These are phyloP conservation scores for Cytospora schulzeri DNA, from an alignment of 2,329 filamentous ascomycete species.

Conservation along the genomic window DNA sequence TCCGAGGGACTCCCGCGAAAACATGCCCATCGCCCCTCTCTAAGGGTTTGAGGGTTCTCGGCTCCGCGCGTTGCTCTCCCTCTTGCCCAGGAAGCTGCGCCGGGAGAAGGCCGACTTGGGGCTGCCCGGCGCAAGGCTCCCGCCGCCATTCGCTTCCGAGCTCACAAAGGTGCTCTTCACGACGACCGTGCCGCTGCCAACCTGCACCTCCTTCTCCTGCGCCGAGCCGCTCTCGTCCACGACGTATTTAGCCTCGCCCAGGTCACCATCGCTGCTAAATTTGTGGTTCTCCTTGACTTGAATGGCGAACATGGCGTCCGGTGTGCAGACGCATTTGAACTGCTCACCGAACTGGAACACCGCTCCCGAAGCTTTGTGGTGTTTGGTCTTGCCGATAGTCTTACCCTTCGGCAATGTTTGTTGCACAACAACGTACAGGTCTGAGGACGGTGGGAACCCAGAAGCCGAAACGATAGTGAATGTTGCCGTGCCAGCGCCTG, in stretches of 20 bases:
- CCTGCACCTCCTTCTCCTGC: slow-evolving; percentile 71
- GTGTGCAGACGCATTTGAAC: slow-evolving; percentile 75
- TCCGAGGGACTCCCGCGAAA: slow-evolving; percentile 25
- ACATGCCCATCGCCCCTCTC: slow-evolving; percentile 23
- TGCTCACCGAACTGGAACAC: slow-evolving; percentile 73
- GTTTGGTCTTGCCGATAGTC: slow-evolving; percentile 88
- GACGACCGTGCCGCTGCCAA: slow-evolving; percentile 72
- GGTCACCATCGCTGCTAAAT: slow-evolving; percentile 78
- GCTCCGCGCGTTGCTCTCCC: slow-evolving; percentile 41
- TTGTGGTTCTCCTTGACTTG: slow-evolving; percentile 83
- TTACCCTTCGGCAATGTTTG: slow-evolving; percentile 71
- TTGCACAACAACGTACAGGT: slow-evolving; percentile 76
- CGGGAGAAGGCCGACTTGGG: slow-evolving; percentile 49
- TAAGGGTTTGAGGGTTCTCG: slow-evolving; percentile 45
- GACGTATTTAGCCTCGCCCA: slow-evolving; percentile 88
- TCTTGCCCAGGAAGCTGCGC: slow-evolving; percentile 59
- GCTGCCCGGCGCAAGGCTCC: slow-evolving; percentile 44
- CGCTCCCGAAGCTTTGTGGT: slow-evolving; percentile 73
- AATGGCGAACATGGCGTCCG: slow-evolving; percentile 85
- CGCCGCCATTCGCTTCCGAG: slow-evolving; percentile 45
- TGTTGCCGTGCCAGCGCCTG: slow-evolving; percentile 72
- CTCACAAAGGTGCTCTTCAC: slow-evolving; percentile 72
- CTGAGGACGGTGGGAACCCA: slow-evolving; percentile 74
- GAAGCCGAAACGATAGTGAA: slow-evolving; percentile 79
- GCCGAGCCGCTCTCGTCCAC: slow-evolving; percentile 76